These are phyloP conservation scores for Dothistroma pini DNA, from an alignment of 2,329 filamentous ascomycete genomes.

Conservation along the genomic window DNA sequence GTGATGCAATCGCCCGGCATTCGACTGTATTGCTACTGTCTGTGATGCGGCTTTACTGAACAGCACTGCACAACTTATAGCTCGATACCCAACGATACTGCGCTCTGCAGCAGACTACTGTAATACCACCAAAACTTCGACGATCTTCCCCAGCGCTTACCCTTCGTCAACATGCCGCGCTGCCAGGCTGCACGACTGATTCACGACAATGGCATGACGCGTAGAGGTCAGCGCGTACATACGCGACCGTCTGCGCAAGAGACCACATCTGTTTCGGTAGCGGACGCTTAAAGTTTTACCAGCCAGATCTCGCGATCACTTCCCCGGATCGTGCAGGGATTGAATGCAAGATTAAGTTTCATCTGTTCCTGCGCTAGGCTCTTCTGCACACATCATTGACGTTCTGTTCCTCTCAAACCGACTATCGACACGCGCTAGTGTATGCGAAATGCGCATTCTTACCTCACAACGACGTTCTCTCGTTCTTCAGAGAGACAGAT, in stretches of 20 bases:
- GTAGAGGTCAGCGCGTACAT: not conserved
- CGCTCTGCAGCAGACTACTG: not conserved
- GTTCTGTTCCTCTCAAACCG: conserved; percentile 8
- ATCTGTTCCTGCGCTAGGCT: conserved; percentile 24
- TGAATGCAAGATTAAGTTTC: conserved; percentile 9
- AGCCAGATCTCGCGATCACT: conserved; percentile 16
- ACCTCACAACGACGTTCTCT: not conserved
- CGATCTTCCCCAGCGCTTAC: not conserved
- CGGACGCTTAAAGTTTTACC: conserved; percentile 13
- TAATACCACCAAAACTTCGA: not conserved
- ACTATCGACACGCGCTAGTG: not conserved
- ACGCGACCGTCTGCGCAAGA: not conserved
- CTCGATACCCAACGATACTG: conserved; percentile 14
- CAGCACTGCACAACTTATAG: conserved; percentile 2
- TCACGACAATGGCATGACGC: not conserved
- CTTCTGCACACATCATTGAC: conserved; percentile 21
- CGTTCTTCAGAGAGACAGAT: not conserved
- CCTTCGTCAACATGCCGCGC: too few relatives aligned
- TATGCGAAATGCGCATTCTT: not conserved
- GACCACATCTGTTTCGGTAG: conserved; percentile 6
- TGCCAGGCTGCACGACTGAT: too few relatives aligned
- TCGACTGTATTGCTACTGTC: not conserved
- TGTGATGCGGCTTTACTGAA: not conserved
- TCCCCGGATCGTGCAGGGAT: not conserved
- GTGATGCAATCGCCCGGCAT: not conserved